Conservation (phyloP, 805 yeast species). For the Candida cerambycidarum region DNA sequence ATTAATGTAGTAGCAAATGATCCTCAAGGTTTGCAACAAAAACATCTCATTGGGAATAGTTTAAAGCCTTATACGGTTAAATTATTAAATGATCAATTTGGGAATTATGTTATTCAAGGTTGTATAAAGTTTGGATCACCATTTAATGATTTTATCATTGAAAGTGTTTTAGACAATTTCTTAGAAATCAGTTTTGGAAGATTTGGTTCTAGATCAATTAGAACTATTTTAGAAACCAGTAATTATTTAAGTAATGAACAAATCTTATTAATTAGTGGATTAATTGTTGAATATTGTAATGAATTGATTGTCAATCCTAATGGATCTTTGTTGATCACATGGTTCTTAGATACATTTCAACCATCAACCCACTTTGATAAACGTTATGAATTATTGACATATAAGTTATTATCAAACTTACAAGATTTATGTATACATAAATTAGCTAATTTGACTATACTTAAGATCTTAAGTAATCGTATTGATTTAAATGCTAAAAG, state of each 20-base stretch:
- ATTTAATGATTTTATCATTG: conserved; percentile 85
- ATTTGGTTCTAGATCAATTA: conserved; percentile 91
- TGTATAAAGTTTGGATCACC: conserved; percentile 88
- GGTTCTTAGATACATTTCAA: conserved; percentile 81
- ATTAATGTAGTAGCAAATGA: conserved; percentile 54
- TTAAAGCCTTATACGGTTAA: conserved; percentile 81
- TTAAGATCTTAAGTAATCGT: conserved; percentile 74
- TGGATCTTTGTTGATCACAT: conserved; percentile 85
- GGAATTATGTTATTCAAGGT: conserved; percentile 94
- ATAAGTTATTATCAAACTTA: conserved; percentile 60
- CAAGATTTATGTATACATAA: conserved; percentile 72
- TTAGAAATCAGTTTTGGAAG: conserved; percentile 81
- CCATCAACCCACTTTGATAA: conserved; percentile 38
- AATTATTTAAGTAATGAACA: conserved; percentile 53
- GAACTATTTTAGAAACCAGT: conserved; percentile 87
- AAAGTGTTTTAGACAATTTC: conserved; percentile 74
- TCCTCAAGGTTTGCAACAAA: conserved; percentile 31
- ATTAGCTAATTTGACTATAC: conserved; percentile 76
- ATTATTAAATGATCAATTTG: conserved; percentile 91
- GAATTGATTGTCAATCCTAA: conserved; percentile 80
- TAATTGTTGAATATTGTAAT: conserved; percentile 75
- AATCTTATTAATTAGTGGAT: conserved; percentile 67
- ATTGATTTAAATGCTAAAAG: conserved; percentile 62
- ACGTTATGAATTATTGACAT: conserved; percentile 65
- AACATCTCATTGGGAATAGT: conserved; percentile 62